Conservation (phyloP, 116 monocot species). For the Posidonia oceanica region DNA sequence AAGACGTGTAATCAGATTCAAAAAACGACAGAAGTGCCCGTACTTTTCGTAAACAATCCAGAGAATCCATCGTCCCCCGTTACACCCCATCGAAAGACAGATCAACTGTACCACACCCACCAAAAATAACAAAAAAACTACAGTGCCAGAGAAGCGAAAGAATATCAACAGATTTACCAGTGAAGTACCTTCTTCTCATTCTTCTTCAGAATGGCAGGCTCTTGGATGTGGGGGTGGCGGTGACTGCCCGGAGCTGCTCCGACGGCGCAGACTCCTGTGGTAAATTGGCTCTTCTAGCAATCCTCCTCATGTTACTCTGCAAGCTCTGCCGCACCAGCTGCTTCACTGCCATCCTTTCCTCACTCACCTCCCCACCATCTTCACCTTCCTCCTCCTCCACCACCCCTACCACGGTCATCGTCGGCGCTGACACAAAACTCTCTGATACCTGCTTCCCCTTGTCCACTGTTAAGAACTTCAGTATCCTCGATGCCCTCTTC, state of each 20-base stretch:
- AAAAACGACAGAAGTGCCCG: too few relatives aligned
- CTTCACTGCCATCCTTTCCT: slow-evolving; percentile 55
- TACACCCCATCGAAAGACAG: too few relatives aligned
- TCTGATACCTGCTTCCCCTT: slow-evolving; percentile 57
- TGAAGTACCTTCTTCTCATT: not conserved
- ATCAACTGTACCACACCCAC: too few relatives aligned
- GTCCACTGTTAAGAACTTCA: slow-evolving; percentile 43
- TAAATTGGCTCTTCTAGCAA: slow-evolving; percentile 57
- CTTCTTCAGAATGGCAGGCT: slow-evolving; percentile 58
- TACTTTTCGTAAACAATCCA: too few relatives aligned
- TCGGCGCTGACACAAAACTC: slow-evolving; percentile 7
- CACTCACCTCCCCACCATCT: slow-evolving; percentile 20
- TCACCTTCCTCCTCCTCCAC: slow-evolving; percentile 4
- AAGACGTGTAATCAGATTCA: too few relatives aligned
- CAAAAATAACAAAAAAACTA: not conserved
- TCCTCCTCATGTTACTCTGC: slow-evolving; percentile 60
- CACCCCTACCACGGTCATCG: not conserved
- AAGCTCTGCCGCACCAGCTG: slow-evolving; percentile 74
- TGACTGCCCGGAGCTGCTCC: slow-evolving; percentile 23
- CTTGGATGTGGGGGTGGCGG: slow-evolving; percentile 37
- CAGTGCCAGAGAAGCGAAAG: not conserved
- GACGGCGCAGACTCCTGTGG: slow-evolving; percentile 39
- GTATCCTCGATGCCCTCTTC: slow-evolving; percentile 58
- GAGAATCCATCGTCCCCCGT: too few relatives aligned
- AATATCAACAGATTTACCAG: not conserved